Evolutionary conservation across 768 basidiomycete species (phyloP).

Genomic region (Boletus vinaceobasis): DNA sequence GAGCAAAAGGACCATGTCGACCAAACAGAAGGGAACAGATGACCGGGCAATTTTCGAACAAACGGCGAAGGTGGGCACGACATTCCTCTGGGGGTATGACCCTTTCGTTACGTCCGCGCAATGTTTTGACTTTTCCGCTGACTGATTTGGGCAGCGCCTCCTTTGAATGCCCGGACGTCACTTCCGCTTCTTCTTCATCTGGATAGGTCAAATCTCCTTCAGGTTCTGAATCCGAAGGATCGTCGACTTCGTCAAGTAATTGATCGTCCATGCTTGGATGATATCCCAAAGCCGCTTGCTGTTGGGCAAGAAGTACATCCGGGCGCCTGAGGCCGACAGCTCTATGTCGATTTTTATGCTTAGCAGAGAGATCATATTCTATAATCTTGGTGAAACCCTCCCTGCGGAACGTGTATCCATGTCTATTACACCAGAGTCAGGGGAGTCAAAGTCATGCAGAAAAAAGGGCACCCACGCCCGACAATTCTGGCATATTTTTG

Average conservation of each 20-base stretch:
- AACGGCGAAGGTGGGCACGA: slow-evolving; percentile 84
- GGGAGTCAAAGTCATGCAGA: neutral
- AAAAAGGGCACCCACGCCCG: slow-evolving; percentile 59
- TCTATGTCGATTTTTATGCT: slow-evolving; percentile 64
- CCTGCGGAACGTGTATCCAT: slow-evolving; percentile 85
- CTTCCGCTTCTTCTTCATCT: slow-evolving; percentile 50
- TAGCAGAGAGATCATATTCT: slow-evolving; percentile 82
- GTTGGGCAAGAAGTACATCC: slow-evolving; percentile 63
- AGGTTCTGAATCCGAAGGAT: slow-evolving; percentile 48
- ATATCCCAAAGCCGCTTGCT: slow-evolving; percentile 25
- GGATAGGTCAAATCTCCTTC: slow-evolving; percentile 46
- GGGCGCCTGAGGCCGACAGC: slow-evolving; percentile 61
- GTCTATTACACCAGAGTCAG: slow-evolving; percentile 38
- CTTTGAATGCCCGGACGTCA: slow-evolving; percentile 26
- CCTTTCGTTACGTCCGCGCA: slow-evolving; percentile 83
- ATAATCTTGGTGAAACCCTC: slow-evolving; percentile 93
- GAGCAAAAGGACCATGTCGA: slow-evolving; percentile 82
- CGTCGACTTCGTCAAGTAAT: slow-evolving; percentile 43
- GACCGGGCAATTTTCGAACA: slow-evolving; percentile 80
- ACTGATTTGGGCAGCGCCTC: slow-evolving; percentile 61
- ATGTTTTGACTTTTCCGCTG: slow-evolving; percentile 72
- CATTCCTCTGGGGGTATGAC: slow-evolving; percentile 90
- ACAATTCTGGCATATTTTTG: slow-evolving; percentile 83
- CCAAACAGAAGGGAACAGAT: slow-evolving; percentile 89
- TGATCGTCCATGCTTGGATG: slow-evolving; percentile 23